phyloP scores from a whole-genome alignment of 208 protist species.

The Leishmania braziliensis region DNA sequence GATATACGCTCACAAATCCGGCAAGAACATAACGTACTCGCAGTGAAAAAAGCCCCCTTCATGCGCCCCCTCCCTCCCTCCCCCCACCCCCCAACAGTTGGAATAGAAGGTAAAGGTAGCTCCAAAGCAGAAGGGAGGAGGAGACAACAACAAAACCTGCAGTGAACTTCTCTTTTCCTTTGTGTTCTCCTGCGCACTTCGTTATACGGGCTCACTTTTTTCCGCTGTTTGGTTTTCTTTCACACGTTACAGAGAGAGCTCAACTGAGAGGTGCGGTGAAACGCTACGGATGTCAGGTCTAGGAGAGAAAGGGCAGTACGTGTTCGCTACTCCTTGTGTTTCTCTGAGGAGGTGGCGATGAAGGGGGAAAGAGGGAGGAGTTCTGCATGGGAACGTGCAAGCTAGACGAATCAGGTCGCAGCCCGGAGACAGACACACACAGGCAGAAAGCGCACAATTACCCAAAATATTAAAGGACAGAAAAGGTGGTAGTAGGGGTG shows the following conservation, averaged over 20 bases:
- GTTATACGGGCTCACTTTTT: neutral
- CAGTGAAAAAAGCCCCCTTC: neutral
- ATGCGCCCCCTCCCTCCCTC: neutral
- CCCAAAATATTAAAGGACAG: neutral
- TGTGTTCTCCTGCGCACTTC: neutral
- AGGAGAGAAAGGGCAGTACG: neutral
- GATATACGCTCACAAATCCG: neutral
- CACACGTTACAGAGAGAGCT: neutral
- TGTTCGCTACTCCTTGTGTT: neutral
- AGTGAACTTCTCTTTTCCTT: neutral
- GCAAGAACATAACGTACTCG: neutral
- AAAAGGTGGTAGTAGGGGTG: too few relatives aligned
- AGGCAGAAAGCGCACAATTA: neutral
- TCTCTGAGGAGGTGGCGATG: neutral
- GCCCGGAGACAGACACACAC: neutral
- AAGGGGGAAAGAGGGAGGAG: neutral
- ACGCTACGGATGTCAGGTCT: too few relatives aligned
- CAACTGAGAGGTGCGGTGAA: neutral
- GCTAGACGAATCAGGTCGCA: neutral
- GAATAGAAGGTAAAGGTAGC: too few relatives aligned
- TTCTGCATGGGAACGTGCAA: neutral
- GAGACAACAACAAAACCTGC: too few relatives aligned
- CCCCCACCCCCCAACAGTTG: too few relatives aligned
- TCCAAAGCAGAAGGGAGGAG: too few relatives aligned
- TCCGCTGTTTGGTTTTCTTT: neutral